These are phyloP conservation scores for Sporothrix euskadiensis DNA, from an alignment of 2,329 filamentous ascomycete genomes.

Conservation along the genomic window DNA sequence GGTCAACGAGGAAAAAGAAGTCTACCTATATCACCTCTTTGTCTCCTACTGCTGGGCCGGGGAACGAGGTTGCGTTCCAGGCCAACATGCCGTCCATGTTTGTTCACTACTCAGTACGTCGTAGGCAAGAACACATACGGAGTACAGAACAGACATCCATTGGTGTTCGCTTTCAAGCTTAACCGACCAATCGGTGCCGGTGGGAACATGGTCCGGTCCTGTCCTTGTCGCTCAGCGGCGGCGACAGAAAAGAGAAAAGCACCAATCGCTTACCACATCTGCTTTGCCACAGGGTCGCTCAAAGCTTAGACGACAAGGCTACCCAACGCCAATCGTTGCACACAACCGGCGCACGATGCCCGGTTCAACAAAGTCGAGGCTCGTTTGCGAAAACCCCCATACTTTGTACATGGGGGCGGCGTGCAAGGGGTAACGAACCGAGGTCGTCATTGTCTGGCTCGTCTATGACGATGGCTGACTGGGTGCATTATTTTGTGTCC, in stretches of 20 bases:
- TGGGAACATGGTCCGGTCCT: background rate
- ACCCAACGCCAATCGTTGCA: background rate
- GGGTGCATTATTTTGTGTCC: background rate
- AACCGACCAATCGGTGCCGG: background rate
- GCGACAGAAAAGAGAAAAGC: background rate
- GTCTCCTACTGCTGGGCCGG: background rate
- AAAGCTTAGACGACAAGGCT: background rate
- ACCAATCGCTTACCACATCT: background rate
- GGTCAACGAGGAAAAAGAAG: background rate
- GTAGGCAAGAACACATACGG: background rate
- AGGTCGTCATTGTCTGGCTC: background rate
- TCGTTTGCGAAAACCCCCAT: background rate
- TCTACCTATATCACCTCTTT: no score
- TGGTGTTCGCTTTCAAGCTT: background rate
- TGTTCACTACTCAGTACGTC: background rate
- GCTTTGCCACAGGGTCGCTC: background rate
- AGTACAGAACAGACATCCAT: background rate
- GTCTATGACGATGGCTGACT: background rate
- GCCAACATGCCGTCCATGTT: background rate
- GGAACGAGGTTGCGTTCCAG: conserved; percentile 11
- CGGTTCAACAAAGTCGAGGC: background rate
- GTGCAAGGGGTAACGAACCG: background rate
- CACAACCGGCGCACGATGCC: background rate
- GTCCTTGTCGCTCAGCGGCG: background rate
- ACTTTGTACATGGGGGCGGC: background rate